These are phyloP conservation scores for Stagonosporopsis chrysanthemi DNA, from an alignment of 2,329 filamentous ascomycete genomes.

Conservation along the genomic window DNA sequence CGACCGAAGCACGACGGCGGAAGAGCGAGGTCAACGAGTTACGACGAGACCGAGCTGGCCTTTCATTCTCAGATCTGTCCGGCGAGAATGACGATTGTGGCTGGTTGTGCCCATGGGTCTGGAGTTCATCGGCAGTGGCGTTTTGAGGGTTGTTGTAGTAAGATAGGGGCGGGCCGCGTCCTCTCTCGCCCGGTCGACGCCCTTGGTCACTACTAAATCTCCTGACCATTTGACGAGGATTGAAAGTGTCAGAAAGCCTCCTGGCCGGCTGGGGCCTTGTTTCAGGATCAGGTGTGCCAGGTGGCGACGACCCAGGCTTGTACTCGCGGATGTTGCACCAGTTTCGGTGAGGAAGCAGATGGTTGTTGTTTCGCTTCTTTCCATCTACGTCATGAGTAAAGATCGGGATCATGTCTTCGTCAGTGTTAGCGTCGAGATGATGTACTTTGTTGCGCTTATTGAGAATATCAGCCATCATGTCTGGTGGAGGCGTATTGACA, in stretches of 20 bases:
- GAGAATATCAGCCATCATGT: constrained; percentile 86
- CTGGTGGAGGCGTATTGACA: constrained; percentile 87
- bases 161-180: constrained; percentile 46
- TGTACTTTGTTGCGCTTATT: constrained; percentile 88
- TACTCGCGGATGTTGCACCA: constrained; percentile 95
- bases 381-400: constrained; percentile 90
- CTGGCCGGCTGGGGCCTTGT: constrained; percentile 36
- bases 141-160: constrained; percentile 50
- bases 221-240: constrained; percentile 53
- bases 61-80: constrained; percentile 39
- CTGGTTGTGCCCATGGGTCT: constrained; percentile 29
- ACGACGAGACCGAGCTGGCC: constrained; percentile 40
- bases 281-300: constrained; percentile 63
- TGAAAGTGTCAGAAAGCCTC: constrained; percentile 45
- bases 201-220: constrained; percentile 46
- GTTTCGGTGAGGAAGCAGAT: constrained; percentile 86
- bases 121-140: constrained; percentile 41
- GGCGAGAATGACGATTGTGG: constrained; percentile 49
- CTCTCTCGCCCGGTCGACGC: constrained; percentile 34
- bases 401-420: constrained; percentile 95
- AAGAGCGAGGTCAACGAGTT: constrained; percentile 46
- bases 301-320: constrained; percentile 70
- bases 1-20: constrained; percentile 44
- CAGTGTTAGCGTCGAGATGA: constrained; percentile 73
- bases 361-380: constrained; percentile 88